Evolutionary conservation across 2,329 filamentous ascomycete genomes (phyloP).

Genomic region (Coniochaeta sp.): DNA sequence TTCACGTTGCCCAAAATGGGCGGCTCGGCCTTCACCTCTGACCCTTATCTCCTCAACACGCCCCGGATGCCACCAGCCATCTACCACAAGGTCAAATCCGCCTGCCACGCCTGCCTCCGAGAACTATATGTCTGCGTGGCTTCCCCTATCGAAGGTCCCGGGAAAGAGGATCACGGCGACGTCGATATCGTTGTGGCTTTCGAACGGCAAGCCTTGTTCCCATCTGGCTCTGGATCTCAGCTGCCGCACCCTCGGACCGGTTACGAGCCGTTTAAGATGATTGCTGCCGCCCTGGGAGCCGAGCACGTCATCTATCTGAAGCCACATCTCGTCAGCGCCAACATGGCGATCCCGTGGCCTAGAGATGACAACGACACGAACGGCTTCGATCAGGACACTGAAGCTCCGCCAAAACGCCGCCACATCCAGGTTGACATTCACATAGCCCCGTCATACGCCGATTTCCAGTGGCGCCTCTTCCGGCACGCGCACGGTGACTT

Average conservation of each 20-base stretch:
- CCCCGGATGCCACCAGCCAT: slow-evolving; percentile 56
- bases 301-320: slow-evolving; percentile 22
- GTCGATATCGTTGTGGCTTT: slow-evolving; percentile 59
- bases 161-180: slow-evolving; percentile 62
- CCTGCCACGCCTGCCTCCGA: slow-evolving; percentile 37
- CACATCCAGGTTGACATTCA: slow-evolving; percentile 65
- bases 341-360: slow-evolving; percentile 52
- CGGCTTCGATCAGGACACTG: not conserved
- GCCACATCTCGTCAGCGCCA: slow-evolving; percentile 19
- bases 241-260: not conserved
- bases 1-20: slow-evolving; percentile 45
- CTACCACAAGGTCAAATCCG: slow-evolving; percentile 44
- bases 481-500: slow-evolving; percentile 65
- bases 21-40: slow-evolving; percentile 49
- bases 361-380: slow-evolving; percentile 4
- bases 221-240: not conserved
- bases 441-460: slow-evolving; percentile 32
- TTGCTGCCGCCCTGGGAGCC: slow-evolving; percentile 26
- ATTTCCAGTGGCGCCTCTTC: slow-evolving; percentile 58
- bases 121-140: slow-evolving; percentile 46
- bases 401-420: slow-evolving; percentile 2
- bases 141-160: slow-evolving; percentile 60
- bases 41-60: slow-evolving; percentile 40
- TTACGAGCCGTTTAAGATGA: slow-evolving; percentile 5
- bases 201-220: slow-evolving; percentile 10